These are phyloP conservation scores for Geotrichum histeridarum DNA, from an alignment of 1,139 yeast genomes.

Conservation along the genomic window DNA sequence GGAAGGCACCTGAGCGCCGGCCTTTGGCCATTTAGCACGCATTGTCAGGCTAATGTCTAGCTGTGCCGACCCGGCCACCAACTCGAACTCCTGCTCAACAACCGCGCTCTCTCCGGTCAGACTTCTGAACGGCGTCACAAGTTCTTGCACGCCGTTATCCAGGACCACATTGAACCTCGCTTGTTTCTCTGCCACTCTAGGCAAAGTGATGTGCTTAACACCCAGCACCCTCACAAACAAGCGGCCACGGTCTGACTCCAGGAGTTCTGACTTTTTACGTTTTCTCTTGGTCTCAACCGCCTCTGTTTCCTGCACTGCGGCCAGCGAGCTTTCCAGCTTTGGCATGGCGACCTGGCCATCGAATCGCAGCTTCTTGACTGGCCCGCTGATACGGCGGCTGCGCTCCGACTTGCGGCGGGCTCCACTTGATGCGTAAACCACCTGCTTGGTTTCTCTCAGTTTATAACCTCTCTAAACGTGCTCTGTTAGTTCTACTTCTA, in stretches of 20 bases:
- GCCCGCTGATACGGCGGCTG: slow-evolving; percentile 26
- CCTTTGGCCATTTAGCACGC: slow-evolving; percentile 50
- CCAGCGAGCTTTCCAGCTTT: slow-evolving; percentile 11
- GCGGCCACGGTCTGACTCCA: slow-evolving; percentile 56
- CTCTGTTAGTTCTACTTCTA: neutral
- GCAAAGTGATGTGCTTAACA: slow-evolving; percentile 52
- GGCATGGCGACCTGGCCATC: slow-evolving; percentile 8
- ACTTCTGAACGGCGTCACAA: slow-evolving; percentile 62
- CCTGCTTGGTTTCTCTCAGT: slow-evolving; percentile 32
- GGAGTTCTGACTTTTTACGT: slow-evolving; percentile 14
- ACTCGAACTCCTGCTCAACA: slow-evolving; percentile 79
- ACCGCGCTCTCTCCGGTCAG: slow-evolving; percentile 42
- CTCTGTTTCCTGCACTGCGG: slow-evolving; percentile 19
- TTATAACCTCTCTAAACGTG: slow-evolving; percentile 34
- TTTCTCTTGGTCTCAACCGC: slow-evolving; percentile 17
- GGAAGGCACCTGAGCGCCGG: neutral
- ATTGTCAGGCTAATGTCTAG: slow-evolving; percentile 70
- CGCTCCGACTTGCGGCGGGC: slow-evolving; percentile 17
- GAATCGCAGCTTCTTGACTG: slow-evolving; percentile 24
- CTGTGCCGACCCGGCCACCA: slow-evolving; percentile 55
- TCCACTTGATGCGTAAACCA: slow-evolving; percentile 34
- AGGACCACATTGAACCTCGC: slow-evolving; percentile 67
- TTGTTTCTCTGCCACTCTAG: slow-evolving; percentile 47
- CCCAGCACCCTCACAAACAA: slow-evolving; percentile 64
- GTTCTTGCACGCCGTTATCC: slow-evolving; percentile 87